Evolutionary conservation across 768 basidiomycete genomes (phyloP), one percentile per base, ranked within the genome.

Genomic region (Russula ochroleuca): DNA sequence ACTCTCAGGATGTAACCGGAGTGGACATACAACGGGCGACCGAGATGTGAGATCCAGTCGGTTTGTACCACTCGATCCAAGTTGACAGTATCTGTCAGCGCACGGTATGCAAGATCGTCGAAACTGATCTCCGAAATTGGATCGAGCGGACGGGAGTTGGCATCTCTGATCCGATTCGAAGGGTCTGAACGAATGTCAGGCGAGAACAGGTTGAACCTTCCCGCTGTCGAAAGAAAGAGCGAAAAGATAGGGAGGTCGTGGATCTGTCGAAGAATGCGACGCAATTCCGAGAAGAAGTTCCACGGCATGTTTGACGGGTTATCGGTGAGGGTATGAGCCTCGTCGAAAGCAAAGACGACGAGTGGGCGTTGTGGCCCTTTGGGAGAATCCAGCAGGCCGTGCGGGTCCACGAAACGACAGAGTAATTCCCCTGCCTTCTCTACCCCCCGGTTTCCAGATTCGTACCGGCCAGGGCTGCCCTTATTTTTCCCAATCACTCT

Each of bases 21-120:
- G 6, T 25, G 17, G 14, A 55, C 53, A 11, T 21, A 62, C 61
- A 62, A 23, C 47, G 61, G 52, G 7, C 52, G 60, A 17, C 60
- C 52, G 5, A 61, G 43, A 23, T 54, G 52, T 19, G 33, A 35
- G 2, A 48, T 47, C 60, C 28, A 28, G 28, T 28, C 28, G 28
- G 28, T 28, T 28, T 28, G 28, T 28, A 28, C 33, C 23, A 49
- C 54, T 41, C 8, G 15, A 10, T 25, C 3, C 13, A 61, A 25
- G 10, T 11, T 35, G 31, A 53, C 3, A 3, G 13, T 5, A 2
- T 23, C 31, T 5, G 23, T n/a, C n/a, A 45, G n/a, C 10, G 52
- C 43, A 33, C 5, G 33, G 31, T 2, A 60, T 13, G 13, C 28
- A 28, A 28, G 28, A 5, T 33, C 50, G n/a, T 60, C 50, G 5